phyloP scores from a whole-genome alignment of 2,329 filamentous ascomycete genomes.

The Alternaria gansuensis region DNA sequence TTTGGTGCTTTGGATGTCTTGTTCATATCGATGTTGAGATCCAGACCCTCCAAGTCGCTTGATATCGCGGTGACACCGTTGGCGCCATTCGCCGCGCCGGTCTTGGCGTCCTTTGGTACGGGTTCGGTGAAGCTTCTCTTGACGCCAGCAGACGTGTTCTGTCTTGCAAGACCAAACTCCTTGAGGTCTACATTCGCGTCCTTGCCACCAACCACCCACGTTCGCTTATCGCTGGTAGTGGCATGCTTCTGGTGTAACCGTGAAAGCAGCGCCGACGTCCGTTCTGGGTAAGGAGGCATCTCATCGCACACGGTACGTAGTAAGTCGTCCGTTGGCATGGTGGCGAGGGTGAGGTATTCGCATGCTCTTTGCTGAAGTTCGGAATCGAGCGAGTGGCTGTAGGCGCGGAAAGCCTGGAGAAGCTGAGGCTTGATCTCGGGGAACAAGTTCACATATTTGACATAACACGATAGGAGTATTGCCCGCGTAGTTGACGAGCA shows the following conservation, averaged over 20 bases:
- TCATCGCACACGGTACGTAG: slow-evolving; percentile 95
- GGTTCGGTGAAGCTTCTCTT: slow-evolving; percentile 81
- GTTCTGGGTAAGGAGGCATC: slow-evolving; percentile 97
- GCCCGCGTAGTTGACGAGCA: slow-evolving; percentile 90
- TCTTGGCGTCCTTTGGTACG: slow-evolving; percentile 45
- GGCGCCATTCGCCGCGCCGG: slow-evolving; percentile 47
- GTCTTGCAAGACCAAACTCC: slow-evolving; percentile 77
- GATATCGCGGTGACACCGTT: slow-evolving; percentile 63
- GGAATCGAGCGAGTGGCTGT: slow-evolving; percentile 93
- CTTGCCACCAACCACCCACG: slow-evolving; percentile 97
- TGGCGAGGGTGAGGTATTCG: slow-evolving; percentile 89
- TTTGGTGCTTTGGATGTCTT: slow-evolving; percentile 75
- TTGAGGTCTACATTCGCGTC: slow-evolving; percentile 85
- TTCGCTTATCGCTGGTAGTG: slow-evolving; percentile 91
- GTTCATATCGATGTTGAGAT: slow-evolving; percentile 71
- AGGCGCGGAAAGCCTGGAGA: slow-evolving; percentile 86
- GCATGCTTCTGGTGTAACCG: slow-evolving; percentile 94
- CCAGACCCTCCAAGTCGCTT: slow-evolving; percentile 77
- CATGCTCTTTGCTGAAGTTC: slow-evolving; percentile 96
- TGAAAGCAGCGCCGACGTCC: slow-evolving; percentile 89
- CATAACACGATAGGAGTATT: slow-evolving; percentile 92
- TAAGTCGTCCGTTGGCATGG: slow-evolving; percentile 86
- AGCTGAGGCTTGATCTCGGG: slow-evolving; percentile 98
- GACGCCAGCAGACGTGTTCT: slow-evolving; percentile 72
- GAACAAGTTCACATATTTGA: slow-evolving; percentile 98